Evolutionary conservation across 306 rosid species (phyloP).

Genomic region (Urtica urens): DNA sequence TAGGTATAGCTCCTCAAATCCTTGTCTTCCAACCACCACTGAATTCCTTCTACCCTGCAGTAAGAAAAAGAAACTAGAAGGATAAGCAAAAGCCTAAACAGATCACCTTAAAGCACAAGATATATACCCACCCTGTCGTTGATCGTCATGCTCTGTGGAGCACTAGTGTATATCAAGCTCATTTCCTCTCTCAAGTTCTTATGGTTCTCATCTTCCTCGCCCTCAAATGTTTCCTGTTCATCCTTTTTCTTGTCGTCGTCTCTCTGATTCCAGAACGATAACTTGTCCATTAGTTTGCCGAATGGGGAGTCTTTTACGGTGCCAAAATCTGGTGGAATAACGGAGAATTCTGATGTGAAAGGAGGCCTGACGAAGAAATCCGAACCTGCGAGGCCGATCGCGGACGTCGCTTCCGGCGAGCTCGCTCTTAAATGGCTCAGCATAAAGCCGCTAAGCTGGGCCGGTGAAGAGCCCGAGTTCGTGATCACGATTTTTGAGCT

Average conservation of each 20-base stretch:
- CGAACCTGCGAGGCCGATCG: slow-evolving; percentile 67
- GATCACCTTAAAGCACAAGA: too few relatives aligned
- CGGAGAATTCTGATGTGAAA: slow-evolving; percentile 31
- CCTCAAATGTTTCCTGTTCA: slow-evolving; percentile 25
- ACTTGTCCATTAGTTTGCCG: slow-evolving; percentile 28
- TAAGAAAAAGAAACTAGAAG: not conserved
- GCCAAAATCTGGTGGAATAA: slow-evolving; percentile 41
- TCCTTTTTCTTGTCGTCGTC: slow-evolving; percentile 18
- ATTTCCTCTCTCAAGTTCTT: slow-evolving; percentile 45
- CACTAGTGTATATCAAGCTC: slow-evolving; percentile 53
- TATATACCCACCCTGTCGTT: slow-evolving; percentile 59
- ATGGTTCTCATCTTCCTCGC: slow-evolving; percentile 55
- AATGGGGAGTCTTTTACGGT: slow-evolving; percentile 18
- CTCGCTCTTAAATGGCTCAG: slow-evolving; percentile 74
- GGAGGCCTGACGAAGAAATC: slow-evolving; percentile 36
- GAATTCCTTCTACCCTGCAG: slow-evolving; percentile 90
- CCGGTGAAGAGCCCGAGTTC: slow-evolving; percentile 38
- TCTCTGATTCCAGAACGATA: slow-evolving; percentile 22
- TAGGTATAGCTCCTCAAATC: slow-evolving; percentile 64
- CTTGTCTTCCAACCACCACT: slow-evolving; percentile 51
- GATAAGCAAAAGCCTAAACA: not conserved
- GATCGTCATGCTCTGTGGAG: slow-evolving; percentile 56
- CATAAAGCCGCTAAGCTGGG: slow-evolving; percentile 46
- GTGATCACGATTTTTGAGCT: slow-evolving; percentile 44
- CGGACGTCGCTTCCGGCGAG: slow-evolving; percentile 79